These are phyloP conservation scores for Saccharomycopsis schoenii DNA, from an alignment of 805 yeast genomes.

Conservation along the genomic window DNA sequence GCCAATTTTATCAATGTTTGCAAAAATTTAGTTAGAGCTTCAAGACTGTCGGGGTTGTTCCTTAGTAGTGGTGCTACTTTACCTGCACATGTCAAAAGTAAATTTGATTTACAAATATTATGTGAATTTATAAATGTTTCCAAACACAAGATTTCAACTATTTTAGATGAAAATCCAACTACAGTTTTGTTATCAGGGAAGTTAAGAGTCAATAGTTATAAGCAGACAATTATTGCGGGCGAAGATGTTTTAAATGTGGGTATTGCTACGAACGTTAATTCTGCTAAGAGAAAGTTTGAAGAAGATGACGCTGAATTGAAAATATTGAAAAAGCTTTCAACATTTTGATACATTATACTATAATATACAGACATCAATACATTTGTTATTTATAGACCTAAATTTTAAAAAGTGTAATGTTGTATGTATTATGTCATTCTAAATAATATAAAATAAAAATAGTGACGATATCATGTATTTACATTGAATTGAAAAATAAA, in stretches of 20 bases:
- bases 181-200: constrained; percentile 65
- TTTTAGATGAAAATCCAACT: constrained; percentile 51
- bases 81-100: constrained; percentile 52
- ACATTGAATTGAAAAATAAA: background rate
- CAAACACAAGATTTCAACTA: constrained; percentile 45
- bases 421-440: background rate
- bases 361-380: too few species aligned
- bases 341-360: background rate
- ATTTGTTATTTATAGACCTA: background rate
- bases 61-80: constrained; percentile 64
- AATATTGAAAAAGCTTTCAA: constrained; percentile 5
- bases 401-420: too few species aligned
- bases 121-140: constrained; percentile 64
- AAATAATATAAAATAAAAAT: background rate
- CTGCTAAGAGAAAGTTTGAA: constrained; percentile 4
- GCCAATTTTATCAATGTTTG: constrained; percentile 62
- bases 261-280: background rate
- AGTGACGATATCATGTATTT: background rate
- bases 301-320: constrained; percentile 6
- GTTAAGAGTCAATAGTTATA: constrained; percentile 61
- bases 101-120: constrained; percentile 58
- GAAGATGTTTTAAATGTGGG: constrained; percentile 18
- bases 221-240: constrained; percentile 60
- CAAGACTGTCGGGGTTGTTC: constrained; percentile 71
- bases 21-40: constrained; percentile 66